Evolutionary conservation across 1,139 yeast genomes (phyloP), one percentile per base, ranked within the genome.

Genomic region (Lodderomyces oxycetoniae): DNA sequence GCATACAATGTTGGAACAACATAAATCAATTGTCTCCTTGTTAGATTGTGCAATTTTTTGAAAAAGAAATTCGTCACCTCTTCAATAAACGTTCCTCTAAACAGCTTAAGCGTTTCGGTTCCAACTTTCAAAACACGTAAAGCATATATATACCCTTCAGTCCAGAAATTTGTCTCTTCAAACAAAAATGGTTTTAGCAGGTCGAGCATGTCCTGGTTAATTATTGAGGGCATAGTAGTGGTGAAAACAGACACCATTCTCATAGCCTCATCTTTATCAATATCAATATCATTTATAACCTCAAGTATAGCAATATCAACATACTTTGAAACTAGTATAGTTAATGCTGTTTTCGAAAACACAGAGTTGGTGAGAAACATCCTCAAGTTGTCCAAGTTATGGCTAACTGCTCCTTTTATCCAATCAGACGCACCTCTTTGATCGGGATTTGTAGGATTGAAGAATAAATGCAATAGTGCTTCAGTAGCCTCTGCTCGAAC

Each of bases 1-100:
- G 55, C 55, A 81, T 87, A 77, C 4, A 76, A 57, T 38, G 85
- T 67, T 2, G 88, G 85, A 49, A 84, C 69, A 0, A 88, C 94
- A 44, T 78, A 79, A 17, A 74, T 75, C 10, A 85, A 54, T 45
- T 83, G 89, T 37, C 55, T 63, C 0, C 68, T 63, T 35, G 67
- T 71, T 51, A 80, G 71, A 42, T 71, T 79, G 2, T 88, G 79
- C 30, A 86, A 53, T 21, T 73, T 61, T 30, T 62, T 61, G 40
- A 83, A 53, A 17, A 85, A 49, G 7, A 73, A 65, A 0, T 64
- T 49, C 47, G 77, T 79, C n/a, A 79, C 63, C 3, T 69, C 68
- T 12, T 52, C 46, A 17, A 75, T 48, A 43, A 80, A 81, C 2
- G 62, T 67, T 0, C 73, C 68, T 35, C 80, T 67, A 26, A 82